Evolutionary conservation across 306 rosid species (phyloP).

Genomic region (Delonix regia): DNA sequence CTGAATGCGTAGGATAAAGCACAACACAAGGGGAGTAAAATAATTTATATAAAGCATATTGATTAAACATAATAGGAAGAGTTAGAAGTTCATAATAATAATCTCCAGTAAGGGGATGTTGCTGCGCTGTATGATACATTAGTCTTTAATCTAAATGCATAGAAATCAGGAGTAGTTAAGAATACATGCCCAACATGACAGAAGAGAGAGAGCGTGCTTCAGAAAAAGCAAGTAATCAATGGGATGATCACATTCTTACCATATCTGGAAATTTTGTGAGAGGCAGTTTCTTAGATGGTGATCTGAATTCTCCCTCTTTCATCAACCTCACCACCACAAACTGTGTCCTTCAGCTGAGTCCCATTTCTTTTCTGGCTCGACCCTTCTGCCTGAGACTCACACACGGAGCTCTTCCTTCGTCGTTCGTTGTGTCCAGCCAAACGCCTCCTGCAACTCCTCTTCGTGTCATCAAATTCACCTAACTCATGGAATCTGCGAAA

Average conservation of each 20-base stretch:
- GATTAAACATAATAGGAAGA: not conserved
- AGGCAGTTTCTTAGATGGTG: conserved; percentile 46
- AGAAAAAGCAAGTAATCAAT: not conserved
- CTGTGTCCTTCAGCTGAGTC: conserved; percentile 49
- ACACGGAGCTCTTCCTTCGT: conserved; percentile 56
- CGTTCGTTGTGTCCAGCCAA: conserved; percentile 75
- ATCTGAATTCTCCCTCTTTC: conserved; percentile 59
- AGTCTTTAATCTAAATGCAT: conserved; percentile 16
- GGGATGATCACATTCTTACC: conserved; percentile 32
- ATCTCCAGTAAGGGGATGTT: not conserved
- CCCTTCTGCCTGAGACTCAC: conserved; percentile 58
- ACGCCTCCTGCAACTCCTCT: conserved; percentile 75
- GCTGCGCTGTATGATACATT: conserved; percentile 1
- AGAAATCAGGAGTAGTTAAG: not conserved
- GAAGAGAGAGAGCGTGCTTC: conserved; percentile 75
- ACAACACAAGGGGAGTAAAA: not conserved
- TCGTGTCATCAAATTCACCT: conserved; percentile 65
- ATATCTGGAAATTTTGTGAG: conserved; percentile 55
- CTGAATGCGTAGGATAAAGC: not conserved
- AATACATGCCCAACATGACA: conserved; percentile 51
- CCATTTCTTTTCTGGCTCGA: conserved; percentile 48
- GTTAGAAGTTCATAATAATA: not conserved
- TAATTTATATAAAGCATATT: not conserved
- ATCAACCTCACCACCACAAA: conserved; percentile 45
- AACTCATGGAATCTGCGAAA: conserved; percentile 70